phyloP scores from a whole-genome alignment of 2,329 filamentous ascomycete genomes.

The Arthrobotrys megalospora region DNA sequence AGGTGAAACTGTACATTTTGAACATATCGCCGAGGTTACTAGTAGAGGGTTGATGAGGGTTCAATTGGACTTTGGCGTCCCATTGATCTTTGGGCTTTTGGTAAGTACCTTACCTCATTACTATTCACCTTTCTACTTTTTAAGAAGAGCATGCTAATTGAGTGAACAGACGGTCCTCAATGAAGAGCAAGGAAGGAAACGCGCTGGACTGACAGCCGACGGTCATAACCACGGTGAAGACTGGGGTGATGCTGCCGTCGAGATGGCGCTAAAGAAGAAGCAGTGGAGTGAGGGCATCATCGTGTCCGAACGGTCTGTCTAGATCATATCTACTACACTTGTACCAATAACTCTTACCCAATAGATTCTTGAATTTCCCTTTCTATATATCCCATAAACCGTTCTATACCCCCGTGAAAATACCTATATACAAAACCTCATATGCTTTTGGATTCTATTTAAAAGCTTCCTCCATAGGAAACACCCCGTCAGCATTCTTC shows the following conservation, averaged over 20 bases:
- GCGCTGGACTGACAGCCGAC: constrained; percentile 80
- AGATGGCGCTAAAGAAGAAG: constrained; percentile 89
- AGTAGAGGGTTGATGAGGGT: constrained; percentile 94
- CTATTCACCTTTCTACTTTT: too few relatives aligned
- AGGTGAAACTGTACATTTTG: constrained; percentile 99
- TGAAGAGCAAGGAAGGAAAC: constrained; percentile 87
- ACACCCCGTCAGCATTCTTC: constrained; percentile 54
- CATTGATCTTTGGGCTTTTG: constrained; percentile 86
- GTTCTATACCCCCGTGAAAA: not conserved
- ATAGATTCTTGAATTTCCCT: not conserved
- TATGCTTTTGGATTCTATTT: not conserved
- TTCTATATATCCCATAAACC: not conserved
- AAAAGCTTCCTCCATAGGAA: constrained; percentile 47
- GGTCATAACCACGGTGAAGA: constrained; percentile 96
- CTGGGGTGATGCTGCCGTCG: constrained; percentile 94
- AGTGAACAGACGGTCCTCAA: constrained; percentile 81
- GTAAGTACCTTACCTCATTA: constrained; percentile 14
- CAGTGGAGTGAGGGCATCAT: constrained; percentile 80
- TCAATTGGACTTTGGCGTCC: constrained; percentile 88
- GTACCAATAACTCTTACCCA: not conserved
- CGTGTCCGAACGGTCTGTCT: constrained; percentile 37
- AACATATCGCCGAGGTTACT: constrained; percentile 95
- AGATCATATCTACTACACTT: not conserved
- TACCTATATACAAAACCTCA: constrained; percentile 5
- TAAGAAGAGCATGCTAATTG: not conserved